phyloP scores from a whole-genome alignment of 2,329 filamentous ascomycete species.

The Clonostachys chloroleuca region DNA sequence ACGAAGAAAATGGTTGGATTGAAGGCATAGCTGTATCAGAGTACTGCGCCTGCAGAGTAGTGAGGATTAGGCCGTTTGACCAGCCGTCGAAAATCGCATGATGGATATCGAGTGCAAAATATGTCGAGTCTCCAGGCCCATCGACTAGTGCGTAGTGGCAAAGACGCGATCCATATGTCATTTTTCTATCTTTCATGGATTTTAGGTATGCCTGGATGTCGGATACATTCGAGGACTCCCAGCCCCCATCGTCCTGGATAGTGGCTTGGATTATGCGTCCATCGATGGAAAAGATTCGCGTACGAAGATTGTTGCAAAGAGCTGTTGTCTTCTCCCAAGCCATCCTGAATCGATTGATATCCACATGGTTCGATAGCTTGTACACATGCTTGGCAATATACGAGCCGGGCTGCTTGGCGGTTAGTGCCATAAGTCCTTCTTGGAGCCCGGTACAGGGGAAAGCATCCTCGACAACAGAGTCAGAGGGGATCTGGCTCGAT shows the following conservation, averaged over 20 bases:
- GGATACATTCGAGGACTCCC: no score
- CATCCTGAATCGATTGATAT: conserved; percentile 6
- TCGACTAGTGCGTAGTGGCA: not conserved
- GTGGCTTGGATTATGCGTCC: not conserved
- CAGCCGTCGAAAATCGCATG: conserved; percentile 12
- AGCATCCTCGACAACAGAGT: conserved; percentile 31
- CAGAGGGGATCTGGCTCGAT: not conserved
- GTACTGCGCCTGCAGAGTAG: not conserved
- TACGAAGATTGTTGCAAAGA: conserved; percentile 7
- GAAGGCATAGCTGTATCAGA: not conserved
- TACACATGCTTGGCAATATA: conserved; percentile 22
- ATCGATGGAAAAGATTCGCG: conserved; percentile 8
- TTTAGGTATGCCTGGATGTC: no score
- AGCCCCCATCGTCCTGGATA: not conserved
- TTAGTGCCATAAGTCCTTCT: conserved; percentile 25
- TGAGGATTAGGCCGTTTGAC: conserved; percentile 5
- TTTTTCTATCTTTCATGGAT: not conserved
- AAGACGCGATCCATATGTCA: conserved; percentile 1
- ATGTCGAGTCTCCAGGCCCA: not conserved
- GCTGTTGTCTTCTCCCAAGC: conserved; percentile 4
- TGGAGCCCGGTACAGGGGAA: conserved; percentile 33
- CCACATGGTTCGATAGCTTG: conserved; percentile 7
- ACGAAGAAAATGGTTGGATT: not conserved
- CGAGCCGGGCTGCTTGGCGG: conserved; percentile 16
- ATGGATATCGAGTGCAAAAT: conserved; percentile 9